Percentiles rank a stretch among this genome's conserved stretches.
Evolutionary conservation across 148 eudicot genomes (phyloP).

Genomic region (Chenopodium quinoa): DNA sequence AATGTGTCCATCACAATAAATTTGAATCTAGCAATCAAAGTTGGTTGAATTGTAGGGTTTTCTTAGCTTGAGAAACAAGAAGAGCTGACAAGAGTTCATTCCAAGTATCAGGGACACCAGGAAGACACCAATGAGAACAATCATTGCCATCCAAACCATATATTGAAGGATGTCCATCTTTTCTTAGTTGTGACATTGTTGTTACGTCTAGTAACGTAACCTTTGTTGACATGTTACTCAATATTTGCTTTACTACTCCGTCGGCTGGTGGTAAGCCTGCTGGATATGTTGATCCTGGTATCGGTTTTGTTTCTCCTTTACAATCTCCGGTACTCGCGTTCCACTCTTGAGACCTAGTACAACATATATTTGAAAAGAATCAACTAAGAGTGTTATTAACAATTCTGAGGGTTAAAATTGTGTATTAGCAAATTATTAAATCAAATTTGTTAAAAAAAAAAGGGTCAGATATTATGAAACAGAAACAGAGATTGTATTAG

Average conservation of each 20-base stretch:
- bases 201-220: conserved; percentile 47
- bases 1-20: too few species aligned
- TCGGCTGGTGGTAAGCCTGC: conserved; percentile 25
- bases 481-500: too few species aligned
- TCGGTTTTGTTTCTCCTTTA: conserved; percentile 33
- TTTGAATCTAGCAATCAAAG: background rate
- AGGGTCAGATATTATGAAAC: too few species aligned
- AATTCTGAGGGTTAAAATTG: too few species aligned
- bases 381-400: too few species aligned
- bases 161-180: conserved; percentile 57
- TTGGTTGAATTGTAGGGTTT: background rate
- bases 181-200: conserved; percentile 42
- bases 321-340: conserved; percentile 33
- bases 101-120: conserved; percentile 68
- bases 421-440: too few species aligned
- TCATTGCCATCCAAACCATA: conserved; percentile 40
- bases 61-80: conserved; percentile 18
- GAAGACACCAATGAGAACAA: conserved; percentile 68
- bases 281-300: conserved; percentile 33
- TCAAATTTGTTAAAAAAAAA: too few species aligned
- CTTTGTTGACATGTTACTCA: conserved; percentile 28
- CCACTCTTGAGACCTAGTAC: conserved; percentile 39
- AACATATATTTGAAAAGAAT: too few species aligned
- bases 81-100: conserved; percentile 38
- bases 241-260: conserved; percentile 30